Evolutionary conservation across 73 alveolate species (phyloP).

Genomic region (Paramecium primaurelia): DNA sequence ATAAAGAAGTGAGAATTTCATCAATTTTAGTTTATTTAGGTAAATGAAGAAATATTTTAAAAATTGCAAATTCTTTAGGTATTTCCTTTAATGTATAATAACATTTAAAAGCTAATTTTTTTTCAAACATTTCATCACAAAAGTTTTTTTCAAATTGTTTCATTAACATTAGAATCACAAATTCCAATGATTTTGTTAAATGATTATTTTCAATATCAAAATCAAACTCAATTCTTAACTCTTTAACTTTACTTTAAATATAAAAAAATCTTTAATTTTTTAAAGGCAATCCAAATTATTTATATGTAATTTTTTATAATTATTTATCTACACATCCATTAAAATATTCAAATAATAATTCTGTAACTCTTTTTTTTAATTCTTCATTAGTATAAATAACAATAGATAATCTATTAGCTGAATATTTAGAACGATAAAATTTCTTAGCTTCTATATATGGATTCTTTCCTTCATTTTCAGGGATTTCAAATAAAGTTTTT

Average conservation of each 20-base stretch:
- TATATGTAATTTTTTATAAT: background rate
- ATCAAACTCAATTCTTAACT: background rate
- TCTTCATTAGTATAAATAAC: conserved; percentile 42
- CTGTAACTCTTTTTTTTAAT: conserved; percentile 27
- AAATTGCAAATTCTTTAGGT: conserved; percentile 29
- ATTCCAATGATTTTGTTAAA: background rate
- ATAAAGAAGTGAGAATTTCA: background rate
- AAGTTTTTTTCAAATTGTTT: background rate
- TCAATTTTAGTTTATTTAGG: background rate
- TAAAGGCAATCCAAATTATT: conserved; percentile 18
- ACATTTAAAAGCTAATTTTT: background rate
- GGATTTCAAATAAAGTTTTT: conserved; percentile 14
- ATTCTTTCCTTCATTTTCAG: background rate
- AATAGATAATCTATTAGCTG: conserved; percentile 36
- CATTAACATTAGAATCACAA: background rate
- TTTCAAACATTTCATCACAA: background rate
- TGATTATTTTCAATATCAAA: background rate
- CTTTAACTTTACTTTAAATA: background rate
- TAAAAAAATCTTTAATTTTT: background rate
- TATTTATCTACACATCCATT: background rate
- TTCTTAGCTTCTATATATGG: conserved; percentile 31
- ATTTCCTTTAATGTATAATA: background rate
- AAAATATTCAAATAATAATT: conserved; percentile 33
- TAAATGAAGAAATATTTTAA: background rate
- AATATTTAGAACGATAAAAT: conserved; percentile 1